Evolutionary conservation across 2,329 filamentous ascomycete species (phyloP), one percentile per base, ranked within the genome.

Genomic region (Phialophora expanda): DNA sequence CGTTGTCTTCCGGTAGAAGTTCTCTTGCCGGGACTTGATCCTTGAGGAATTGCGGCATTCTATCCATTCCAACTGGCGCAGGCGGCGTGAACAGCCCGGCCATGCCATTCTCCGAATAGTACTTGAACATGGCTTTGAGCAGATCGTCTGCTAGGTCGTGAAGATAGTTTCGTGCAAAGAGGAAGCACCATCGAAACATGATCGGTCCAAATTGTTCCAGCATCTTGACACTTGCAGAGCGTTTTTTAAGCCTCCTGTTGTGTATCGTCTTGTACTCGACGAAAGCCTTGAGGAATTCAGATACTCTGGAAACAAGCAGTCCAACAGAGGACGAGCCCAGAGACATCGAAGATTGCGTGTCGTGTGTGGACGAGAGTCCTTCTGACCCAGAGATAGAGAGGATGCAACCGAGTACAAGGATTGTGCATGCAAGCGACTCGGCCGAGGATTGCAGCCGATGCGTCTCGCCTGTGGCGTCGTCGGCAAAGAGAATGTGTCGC

Each of bases 51-150:
- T 28, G 11, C 11, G 67, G 65, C 48, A 50, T 50, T 11, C 20
- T 30, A 9, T 38, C n/a, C 5, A 56, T 50, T 20, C 44, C 41
- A n/a, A 26, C 46, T 11, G 50, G 46, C 28, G 41, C 56, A 6
- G 12, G 22, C 14, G 56, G 46, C 28, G 22, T 17, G 32, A 71
- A 71, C 44, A 71, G 61, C 22, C 69, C 65, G 9, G 68, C 60
- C 69, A 71, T 71, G 30, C 69, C 66, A 62, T 65, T 68, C n/a
- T 68, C 54, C 11, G 63, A 67, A 54, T 69, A 71, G 20, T 65
- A 54, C 34, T 68, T 69, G 65, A 71, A 69, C 58, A 69, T 59
- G 46, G 66, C 55, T 46, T 67, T 68, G 9, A 69, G 51, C 20
- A 71, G 46, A 48, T 64, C 58, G 41, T 71, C 65, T 26, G 55